A percentile compares a stretch with the other conserved stretches of the same genome.
phyloP scores from a whole-genome alignment of 2,329 filamentous ascomycete species.

The Penicillium verrucosum region DNA sequence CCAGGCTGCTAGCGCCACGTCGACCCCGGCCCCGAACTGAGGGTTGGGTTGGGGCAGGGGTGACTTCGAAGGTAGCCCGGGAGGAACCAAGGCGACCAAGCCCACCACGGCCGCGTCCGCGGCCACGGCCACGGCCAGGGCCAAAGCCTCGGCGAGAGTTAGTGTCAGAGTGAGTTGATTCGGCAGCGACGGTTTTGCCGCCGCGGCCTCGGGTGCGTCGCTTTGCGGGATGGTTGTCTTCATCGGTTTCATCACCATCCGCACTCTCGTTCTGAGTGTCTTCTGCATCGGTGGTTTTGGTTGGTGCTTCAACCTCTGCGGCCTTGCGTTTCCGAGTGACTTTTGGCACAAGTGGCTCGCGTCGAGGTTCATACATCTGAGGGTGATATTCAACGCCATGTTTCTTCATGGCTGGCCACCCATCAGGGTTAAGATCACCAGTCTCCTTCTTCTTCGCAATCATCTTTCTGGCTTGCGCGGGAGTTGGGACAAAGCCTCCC shows the following conservation, averaged over 20 bases:
- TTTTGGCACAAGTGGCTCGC: constrained; percentile 28
- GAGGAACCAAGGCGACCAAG: constrained; percentile 20
- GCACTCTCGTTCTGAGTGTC: constrained; percentile 28
- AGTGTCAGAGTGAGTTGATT: constrained; percentile 23
- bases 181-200: constrained; percentile 23
- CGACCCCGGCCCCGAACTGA: constrained; percentile 24
- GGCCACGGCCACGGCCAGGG: constrained; percentile 30
- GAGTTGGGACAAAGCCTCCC: constrained; percentile 46
- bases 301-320: constrained; percentile 33
- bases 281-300: constrained; percentile 26
- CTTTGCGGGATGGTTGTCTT: constrained; percentile 29
- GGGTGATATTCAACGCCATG: constrained; percentile 39
- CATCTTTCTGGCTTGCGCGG: constrained; percentile 43
- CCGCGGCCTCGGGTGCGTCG: constrained; percentile 34
- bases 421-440: constrained; percentile 42
- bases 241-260: constrained; percentile 27
- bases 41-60: constrained; percentile 15
- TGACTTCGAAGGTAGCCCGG: constrained; percentile 23
- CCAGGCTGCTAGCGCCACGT: constrained; percentile 19
- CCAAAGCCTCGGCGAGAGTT: constrained; percentile 18
- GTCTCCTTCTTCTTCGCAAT: constrained; percentile 31
- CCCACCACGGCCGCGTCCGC: constrained; percentile 24
- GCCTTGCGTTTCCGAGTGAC: constrained; percentile 39
- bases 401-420: constrained; percentile 38
- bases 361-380: constrained; percentile 34